These are phyloP conservation scores for Xerocomus potaroensis DNA, from an alignment of 768 basidiomycete species.

Conservation along the genomic window DNA sequence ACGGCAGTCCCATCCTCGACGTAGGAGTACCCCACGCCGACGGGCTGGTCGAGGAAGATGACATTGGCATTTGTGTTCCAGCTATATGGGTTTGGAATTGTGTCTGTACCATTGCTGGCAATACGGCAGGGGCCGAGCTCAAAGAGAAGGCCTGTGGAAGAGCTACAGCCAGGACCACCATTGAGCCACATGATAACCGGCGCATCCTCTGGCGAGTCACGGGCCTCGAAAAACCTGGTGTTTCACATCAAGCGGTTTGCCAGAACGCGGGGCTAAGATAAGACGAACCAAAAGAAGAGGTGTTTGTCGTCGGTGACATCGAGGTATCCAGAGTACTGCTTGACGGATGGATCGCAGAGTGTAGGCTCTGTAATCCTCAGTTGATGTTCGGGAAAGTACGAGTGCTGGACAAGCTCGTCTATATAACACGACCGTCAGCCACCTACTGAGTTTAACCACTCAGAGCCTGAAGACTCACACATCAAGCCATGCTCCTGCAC, in stretches of 20 bases:
- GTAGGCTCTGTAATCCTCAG: conserved; percentile 63
- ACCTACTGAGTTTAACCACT: not conserved
- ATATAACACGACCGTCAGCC: conserved; percentile 1
- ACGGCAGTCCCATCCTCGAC: conserved; percentile 70
- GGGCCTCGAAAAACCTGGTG: conserved; percentile 83
- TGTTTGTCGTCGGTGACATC: conserved; percentile 78
- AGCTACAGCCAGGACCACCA: conserved; percentile 70
- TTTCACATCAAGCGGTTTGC: not conserved
- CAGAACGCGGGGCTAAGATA: not conserved
- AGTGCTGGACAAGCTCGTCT: conserved; percentile 63
- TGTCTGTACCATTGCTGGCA: conserved; percentile 62
- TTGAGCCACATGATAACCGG: conserved; percentile 92
- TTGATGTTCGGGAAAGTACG: conserved; percentile 47
- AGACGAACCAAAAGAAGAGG: conserved; percentile 77
- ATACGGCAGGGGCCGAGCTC: conserved; percentile 90
- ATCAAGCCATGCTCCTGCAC: conserved; percentile 66
- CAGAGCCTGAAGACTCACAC: conserved; percentile 54
- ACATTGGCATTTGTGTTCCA: conserved; percentile 77
- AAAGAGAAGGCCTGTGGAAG: conserved; percentile 81
- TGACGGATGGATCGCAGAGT: conserved; percentile 73
- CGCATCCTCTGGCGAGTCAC: conserved; percentile 65
- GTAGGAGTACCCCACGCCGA: conserved; percentile 90
- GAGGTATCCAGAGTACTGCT: conserved; percentile 77
- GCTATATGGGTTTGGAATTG: conserved; percentile 69
- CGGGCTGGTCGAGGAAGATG: conserved; percentile 67